These are phyloP conservation scores for Didymella pomorum DNA, from an alignment of 2,329 filamentous ascomycete species.

Conservation along the genomic window DNA sequence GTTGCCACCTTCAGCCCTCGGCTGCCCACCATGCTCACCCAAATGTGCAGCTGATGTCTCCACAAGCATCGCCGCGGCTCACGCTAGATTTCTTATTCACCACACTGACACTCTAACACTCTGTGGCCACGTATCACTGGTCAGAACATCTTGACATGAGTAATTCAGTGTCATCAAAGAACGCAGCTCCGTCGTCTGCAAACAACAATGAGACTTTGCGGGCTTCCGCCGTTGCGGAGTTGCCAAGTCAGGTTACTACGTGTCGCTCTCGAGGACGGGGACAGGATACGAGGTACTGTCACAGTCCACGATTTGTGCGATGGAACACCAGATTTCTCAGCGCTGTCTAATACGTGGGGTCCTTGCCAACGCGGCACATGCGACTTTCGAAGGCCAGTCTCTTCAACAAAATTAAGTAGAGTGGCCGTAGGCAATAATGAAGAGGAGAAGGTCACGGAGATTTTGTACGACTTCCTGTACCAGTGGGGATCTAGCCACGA, in stretches of 20 bases:
- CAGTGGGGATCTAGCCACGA: conserved; percentile 4
- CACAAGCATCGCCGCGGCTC: too few species aligned
- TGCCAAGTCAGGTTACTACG: conserved; percentile 22
- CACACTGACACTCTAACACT: too few species aligned
- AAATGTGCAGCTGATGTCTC: too few species aligned
- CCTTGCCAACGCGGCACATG: conserved; percentile 2
- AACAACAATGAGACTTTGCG: neutral
- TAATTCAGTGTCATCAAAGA: neutral
- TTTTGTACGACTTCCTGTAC: conserved; percentile 27
- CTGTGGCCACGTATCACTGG: too few species aligned
- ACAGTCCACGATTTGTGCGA: conserved; percentile 12
- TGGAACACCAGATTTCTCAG: conserved; percentile 15
- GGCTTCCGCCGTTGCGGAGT: neutral
- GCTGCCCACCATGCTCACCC: neutral
- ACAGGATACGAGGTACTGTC: conserved; percentile 17
- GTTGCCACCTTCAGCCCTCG: neutral
- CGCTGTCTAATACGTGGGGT: conserved; percentile 34
- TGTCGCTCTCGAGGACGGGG: neutral
- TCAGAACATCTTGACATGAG: neutral
- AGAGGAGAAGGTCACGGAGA: conserved; percentile 12
- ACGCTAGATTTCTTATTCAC: too few species aligned
- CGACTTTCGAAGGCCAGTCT: neutral
- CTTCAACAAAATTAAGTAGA: neutral
- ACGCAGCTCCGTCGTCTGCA: neutral
- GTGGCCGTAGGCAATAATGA: conserved; percentile 22